phyloP scores from a whole-genome alignment of 2,329 filamentous ascomycete species.

The Zalaria sp. region DNA sequence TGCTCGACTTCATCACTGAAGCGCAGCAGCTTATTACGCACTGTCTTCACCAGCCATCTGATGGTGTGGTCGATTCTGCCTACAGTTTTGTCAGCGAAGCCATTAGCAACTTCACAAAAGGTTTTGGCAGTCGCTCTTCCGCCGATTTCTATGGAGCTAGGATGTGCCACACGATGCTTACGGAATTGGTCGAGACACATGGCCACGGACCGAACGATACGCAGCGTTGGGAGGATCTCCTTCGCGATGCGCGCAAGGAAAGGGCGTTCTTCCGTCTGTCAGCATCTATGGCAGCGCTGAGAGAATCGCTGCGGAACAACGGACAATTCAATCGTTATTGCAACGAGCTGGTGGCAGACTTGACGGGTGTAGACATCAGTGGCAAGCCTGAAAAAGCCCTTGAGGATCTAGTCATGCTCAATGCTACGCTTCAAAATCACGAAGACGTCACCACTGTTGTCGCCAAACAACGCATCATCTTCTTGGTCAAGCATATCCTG shows the following conservation, averaged over 20 bases:
- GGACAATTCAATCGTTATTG: slow-evolving; percentile 37
- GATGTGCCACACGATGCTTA: slow-evolving; percentile 21
- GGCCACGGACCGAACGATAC: slow-evolving; percentile 24
- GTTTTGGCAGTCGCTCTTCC: slow-evolving; percentile 1
- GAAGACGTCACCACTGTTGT: slow-evolving; percentile 33
- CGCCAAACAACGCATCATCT: slow-evolving; percentile 55
- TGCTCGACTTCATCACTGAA: slow-evolving; percentile 37
- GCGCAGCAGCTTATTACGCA: slow-evolving; percentile 21
- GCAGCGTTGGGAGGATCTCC: slow-evolving; percentile 19
- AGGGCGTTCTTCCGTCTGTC: slow-evolving; percentile 32
- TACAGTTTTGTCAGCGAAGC: slow-evolving; percentile 15
- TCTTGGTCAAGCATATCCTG: slow-evolving; percentile 66
- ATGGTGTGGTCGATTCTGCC: neutral
- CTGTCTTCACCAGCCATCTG: slow-evolving; percentile 4
- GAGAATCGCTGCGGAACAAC: slow-evolving; percentile 32
- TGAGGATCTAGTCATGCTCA: slow-evolving; percentile 38
- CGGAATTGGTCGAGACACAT: slow-evolving; percentile 26
- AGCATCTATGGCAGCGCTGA: slow-evolving; percentile 34
- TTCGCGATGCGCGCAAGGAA: slow-evolving; percentile 17
- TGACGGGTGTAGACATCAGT: slow-evolving; percentile 39
- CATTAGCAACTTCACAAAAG: slow-evolving; percentile 11
- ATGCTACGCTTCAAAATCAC: slow-evolving; percentile 37
- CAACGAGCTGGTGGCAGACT: slow-evolving; percentile 46
- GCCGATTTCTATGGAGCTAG: slow-evolving; percentile 28
- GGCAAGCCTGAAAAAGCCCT: slow-evolving; percentile 22